phyloP scores from a whole-genome alignment of 2,329 filamentous ascomycete species.

The Nothophoma quercina region DNA sequence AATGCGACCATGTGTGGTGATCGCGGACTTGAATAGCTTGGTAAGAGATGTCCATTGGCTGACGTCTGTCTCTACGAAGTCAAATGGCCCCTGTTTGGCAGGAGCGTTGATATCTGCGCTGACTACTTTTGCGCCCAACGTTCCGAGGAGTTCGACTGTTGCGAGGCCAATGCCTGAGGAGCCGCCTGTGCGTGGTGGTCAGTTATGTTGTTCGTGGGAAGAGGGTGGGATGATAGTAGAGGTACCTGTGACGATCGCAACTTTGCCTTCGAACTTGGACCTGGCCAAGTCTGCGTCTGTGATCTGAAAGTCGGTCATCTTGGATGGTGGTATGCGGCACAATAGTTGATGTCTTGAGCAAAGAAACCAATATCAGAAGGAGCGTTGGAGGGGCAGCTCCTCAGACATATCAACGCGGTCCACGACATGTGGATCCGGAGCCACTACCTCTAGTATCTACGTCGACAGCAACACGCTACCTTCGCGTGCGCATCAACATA shows the following conservation, averaged over 20 bases:
- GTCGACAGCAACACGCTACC: background rate
- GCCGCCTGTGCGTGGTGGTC: conserved; percentile 52
- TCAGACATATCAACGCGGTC: background rate
- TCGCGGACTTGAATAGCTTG: conserved; percentile 60
- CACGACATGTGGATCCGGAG: conserved; percentile 7
- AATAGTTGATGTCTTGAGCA: background rate
- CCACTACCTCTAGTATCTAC: background rate
- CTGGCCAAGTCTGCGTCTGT: conserved; percentile 28
- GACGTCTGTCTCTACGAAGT: conserved; percentile 51
- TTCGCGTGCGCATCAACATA: background rate
- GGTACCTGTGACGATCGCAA: conserved; percentile 31
- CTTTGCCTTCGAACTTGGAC: conserved; percentile 28
- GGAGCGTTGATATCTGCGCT: conserved; percentile 61
- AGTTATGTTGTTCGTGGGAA: background rate
- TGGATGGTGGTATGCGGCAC: background rate
- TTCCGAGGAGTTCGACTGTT: conserved; percentile 60
- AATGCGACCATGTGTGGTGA: conserved; percentile 52
- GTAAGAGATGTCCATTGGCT: conserved; percentile 60
- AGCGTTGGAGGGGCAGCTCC: background rate
- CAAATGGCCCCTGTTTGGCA: conserved; percentile 31
- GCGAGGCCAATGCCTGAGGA: conserved; percentile 67
- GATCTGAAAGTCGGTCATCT: conserved; percentile 33
- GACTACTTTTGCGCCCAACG: conserved; percentile 63
- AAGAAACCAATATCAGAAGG: no score
- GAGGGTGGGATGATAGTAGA: background rate